Evolutionary conservation across 2,329 filamentous ascomycete genomes (phyloP).

Genomic region (Sphaerulina vaccinii): DNA sequence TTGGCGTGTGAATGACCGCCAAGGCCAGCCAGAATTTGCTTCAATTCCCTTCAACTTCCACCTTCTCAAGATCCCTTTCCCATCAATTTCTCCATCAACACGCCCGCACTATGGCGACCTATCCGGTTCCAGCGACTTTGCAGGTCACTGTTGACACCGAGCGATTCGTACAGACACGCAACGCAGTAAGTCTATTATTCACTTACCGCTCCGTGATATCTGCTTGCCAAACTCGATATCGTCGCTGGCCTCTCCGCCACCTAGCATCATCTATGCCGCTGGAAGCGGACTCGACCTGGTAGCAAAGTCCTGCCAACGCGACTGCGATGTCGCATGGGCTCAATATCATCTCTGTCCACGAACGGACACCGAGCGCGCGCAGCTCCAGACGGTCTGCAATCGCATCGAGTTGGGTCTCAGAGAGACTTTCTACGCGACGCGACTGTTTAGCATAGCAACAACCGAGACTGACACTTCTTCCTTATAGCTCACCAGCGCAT

Average conservation of each 20-base stretch:
- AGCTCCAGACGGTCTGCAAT: no score
- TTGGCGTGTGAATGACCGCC: no score
- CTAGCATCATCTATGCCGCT: no score
- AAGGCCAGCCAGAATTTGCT: no score
- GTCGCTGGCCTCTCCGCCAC: neutral
- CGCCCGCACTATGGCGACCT: slow-evolving; percentile 5
- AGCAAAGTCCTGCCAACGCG: neutral
- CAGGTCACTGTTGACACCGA: slow-evolving; percentile 19
- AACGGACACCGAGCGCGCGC: no score
- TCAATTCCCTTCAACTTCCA: no score
- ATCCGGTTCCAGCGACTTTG: neutral
- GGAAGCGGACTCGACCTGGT: no score
- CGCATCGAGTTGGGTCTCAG: no score
- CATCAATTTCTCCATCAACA: no score
- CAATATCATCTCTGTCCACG: no score
- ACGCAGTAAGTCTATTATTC: slow-evolving; percentile 22
- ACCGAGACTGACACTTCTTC: neutral
- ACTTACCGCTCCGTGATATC: neutral
- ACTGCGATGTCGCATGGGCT: no score
- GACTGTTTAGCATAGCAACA: neutral
- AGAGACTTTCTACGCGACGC: neutral
- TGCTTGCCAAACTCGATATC: neutral
- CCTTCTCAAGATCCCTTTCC: no score
- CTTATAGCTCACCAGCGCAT: slow-evolving; percentile 68
- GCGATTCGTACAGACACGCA: slow-evolving; percentile 26